Evolutionary conservation across 179 eudicot genomes (phyloP).

Genomic region (Silene vulgaris): DNA sequence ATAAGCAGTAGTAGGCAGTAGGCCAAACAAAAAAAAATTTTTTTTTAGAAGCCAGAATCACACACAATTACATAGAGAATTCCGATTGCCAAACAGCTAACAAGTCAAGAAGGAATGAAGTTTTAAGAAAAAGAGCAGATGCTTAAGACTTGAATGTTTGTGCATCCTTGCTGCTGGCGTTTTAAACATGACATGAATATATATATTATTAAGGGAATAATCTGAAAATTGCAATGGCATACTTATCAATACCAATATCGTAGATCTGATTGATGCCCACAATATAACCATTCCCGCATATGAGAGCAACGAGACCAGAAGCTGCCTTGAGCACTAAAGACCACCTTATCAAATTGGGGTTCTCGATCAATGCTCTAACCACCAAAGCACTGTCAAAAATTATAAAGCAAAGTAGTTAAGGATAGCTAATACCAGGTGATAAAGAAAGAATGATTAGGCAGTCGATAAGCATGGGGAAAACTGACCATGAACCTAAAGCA

Average conservation of each 20-base stretch:
- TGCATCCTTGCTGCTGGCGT: neutral
- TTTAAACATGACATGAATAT: neutral
- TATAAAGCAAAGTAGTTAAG: constrained; percentile 20
- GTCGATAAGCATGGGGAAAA: constrained; percentile 13
- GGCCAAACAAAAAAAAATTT: no score
- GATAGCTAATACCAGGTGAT: constrained; percentile 9
- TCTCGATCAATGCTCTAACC: constrained; percentile 81
- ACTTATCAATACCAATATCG: constrained; percentile 99
- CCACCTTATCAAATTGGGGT: constrained; percentile 83
- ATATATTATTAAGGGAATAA: constrained; percentile 2
- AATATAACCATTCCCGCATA: constrained; percentile 95
- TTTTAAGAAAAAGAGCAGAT: no score
- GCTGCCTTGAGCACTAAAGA: constrained; percentile 73
- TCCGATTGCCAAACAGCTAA: no score
- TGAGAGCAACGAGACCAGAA: constrained; percentile 80
- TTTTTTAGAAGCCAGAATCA: no score
- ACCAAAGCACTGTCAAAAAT: constrained; percentile 75
- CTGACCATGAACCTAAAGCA: constrained; percentile 80
- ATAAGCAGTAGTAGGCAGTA: neutral
- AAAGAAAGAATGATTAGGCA: constrained; percentile 3
- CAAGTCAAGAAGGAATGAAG: no score
- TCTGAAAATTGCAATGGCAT: constrained; percentile 38
- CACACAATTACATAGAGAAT: no score
- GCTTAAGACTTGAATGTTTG: no score
- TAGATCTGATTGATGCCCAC: constrained; percentile 99